Conservation (phyloP, 768 basidiomycete genomes). For the Lentinula raphanica region DNA sequence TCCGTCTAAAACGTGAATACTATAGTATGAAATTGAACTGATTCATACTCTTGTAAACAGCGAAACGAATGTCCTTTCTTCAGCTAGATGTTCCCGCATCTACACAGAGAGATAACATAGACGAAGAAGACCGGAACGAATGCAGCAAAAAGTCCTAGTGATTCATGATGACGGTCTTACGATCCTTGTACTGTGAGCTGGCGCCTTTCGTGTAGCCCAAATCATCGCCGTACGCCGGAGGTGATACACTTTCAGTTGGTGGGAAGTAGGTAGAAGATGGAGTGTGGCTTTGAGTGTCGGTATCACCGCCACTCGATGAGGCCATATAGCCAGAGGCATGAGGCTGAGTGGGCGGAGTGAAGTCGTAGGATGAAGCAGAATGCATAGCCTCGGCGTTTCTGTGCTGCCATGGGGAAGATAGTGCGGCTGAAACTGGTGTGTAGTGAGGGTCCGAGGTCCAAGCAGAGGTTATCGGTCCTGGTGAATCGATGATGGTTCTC, state of each 20-base stretch:
- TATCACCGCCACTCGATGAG: background rate
- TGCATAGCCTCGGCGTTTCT: background rate
- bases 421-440: background rate
- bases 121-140: too few species aligned
- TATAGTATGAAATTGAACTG: too few species aligned
- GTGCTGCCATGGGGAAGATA: background rate
- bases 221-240: background rate
- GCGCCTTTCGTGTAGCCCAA: background rate
- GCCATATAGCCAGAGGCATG: background rate
- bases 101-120: background rate
- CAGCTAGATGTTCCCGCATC: too few species aligned
- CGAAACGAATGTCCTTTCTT: too few species aligned
- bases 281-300: background rate
- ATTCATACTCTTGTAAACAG: too few species aligned
- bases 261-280: background rate
- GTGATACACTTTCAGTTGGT: background rate
- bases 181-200: background rate
- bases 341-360: background rate
- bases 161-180: background rate
- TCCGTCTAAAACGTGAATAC: too few species aligned
- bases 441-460: background rate
- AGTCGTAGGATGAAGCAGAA: background rate
- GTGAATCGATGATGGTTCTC: background rate
- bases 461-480: background rate
- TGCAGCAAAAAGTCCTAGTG: background rate